A percentile compares a stretch with the other conserved stretches of the same genome.
Evolutionary conservation across 768 basidiomycete species (phyloP).

Genomic region (Coprinopsis sp.): DNA sequence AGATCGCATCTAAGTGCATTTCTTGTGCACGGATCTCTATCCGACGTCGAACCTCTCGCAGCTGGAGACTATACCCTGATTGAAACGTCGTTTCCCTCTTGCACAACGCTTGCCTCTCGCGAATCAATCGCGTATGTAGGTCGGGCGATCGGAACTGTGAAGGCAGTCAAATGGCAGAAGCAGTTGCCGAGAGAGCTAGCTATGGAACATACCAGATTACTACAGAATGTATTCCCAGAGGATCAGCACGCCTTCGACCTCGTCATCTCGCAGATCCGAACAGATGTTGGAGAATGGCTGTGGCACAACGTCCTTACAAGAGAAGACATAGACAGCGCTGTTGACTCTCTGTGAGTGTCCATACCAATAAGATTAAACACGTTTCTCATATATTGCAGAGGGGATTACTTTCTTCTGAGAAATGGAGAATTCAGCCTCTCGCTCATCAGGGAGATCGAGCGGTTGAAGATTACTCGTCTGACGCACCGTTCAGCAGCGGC

Average conservation of each 20-base stretch:
- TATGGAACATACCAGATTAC: slow-evolving; percentile 55
- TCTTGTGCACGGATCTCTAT: slow-evolving; percentile 71
- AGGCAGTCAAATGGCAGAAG: slow-evolving; percentile 71
- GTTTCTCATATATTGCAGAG: slow-evolving; percentile 53
- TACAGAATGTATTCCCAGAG: slow-evolving; percentile 67
- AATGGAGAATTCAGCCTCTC: slow-evolving; percentile 86
- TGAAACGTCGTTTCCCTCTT: slow-evolving; percentile 68
- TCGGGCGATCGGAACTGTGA: slow-evolving; percentile 80
- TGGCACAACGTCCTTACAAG: slow-evolving; percentile 86
- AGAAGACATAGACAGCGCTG: slow-evolving; percentile 77
- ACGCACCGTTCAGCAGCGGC: slow-evolving; percentile 58
- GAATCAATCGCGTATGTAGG: slow-evolving; percentile 87
- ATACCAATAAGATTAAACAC: slow-evolving; percentile 15
- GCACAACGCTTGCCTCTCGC: slow-evolving; percentile 63
- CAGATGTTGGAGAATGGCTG: slow-evolving; percentile 87
- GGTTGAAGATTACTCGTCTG: slow-evolving; percentile 74
- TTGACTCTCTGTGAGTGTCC: slow-evolving; percentile 72
- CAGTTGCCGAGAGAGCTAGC: slow-evolving; percentile 69
- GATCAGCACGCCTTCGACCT: slow-evolving; percentile 75
- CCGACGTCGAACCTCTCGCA: slow-evolving; percentile 63
- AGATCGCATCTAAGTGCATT: slow-evolving; percentile 78
- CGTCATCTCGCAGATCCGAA: slow-evolving; percentile 69
- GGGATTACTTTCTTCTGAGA: slow-evolving; percentile 81
- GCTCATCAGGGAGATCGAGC: slow-evolving; percentile 82
- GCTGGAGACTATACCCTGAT: slow-evolving; percentile 55